Evolutionary conservation across 2,329 filamentous ascomycete species (phyloP).

Genomic region (Microdochium nivale): DNA sequence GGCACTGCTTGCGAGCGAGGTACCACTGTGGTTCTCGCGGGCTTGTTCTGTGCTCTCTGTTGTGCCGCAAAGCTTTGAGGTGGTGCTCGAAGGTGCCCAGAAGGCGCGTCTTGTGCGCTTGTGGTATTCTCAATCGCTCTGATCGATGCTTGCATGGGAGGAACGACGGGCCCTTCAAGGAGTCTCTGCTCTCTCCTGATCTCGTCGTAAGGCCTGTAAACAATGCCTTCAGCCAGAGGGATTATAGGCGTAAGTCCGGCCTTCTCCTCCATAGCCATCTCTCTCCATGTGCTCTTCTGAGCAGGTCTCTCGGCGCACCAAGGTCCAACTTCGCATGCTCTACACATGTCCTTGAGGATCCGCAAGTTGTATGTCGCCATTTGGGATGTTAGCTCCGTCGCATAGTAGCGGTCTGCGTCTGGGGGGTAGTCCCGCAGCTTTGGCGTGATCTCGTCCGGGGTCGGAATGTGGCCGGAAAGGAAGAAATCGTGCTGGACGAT

Average conservation of each 20-base stretch:
- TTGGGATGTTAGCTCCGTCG: slow-evolving; percentile 33
- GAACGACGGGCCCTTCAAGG: slow-evolving; percentile 19
- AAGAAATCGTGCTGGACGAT: slow-evolving; percentile 80
- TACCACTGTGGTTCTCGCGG: slow-evolving; percentile 18
- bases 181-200: slow-evolving; percentile 45
- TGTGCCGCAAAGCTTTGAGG: slow-evolving; percentile 61
- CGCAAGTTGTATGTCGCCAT: slow-evolving; percentile 36
- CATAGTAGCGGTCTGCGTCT: slow-evolving; percentile 49
- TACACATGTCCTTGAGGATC: slow-evolving; percentile 49
- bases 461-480: slow-evolving; percentile 65
- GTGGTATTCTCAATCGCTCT: slow-evolving; percentile 25
- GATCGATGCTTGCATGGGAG: slow-evolving; percentile 19
- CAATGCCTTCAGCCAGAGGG: slow-evolving; percentile 50
- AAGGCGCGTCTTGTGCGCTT: slow-evolving; percentile 23
- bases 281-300: slow-evolving; percentile 53
- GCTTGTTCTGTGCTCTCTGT: slow-evolving; percentile 48
- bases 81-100: slow-evolving; percentile 40
- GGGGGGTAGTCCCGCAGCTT: slow-evolving; percentile 50
- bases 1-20: slow-evolving; percentile 22
- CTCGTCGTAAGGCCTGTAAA: slow-evolving; percentile 57
- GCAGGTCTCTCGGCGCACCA: slow-evolving; percentile 37
- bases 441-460: slow-evolving; percentile 46
- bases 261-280: slow-evolving; percentile 61
- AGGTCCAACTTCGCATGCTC: slow-evolving; percentile 49
- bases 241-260: slow-evolving; percentile 55